Conservation (phyloP, 768 basidiomycete species). For the Collybia sordida region DNA sequence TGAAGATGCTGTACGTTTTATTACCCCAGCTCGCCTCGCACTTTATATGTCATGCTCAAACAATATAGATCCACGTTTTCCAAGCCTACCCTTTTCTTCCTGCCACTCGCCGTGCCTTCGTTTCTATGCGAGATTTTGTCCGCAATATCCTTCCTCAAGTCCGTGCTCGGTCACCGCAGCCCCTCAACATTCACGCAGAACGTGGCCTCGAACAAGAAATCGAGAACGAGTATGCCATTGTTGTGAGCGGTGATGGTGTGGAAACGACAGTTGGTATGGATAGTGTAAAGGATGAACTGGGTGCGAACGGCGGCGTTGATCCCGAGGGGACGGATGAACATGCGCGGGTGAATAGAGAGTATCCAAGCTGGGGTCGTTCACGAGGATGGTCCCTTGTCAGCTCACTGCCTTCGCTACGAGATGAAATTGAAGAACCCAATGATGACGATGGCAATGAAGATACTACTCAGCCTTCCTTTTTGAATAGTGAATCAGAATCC, state of each 20-base stretch:
- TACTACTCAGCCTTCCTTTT: slow-evolving; percentile 10
- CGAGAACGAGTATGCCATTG: slow-evolving; percentile 58
- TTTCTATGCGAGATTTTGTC: slow-evolving; percentile 71
- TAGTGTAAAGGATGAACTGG: slow-evolving; percentile 38
- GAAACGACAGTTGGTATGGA: slow-evolving; percentile 44
- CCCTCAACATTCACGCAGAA: slow-evolving; percentile 55
- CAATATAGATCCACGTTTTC: slow-evolving; percentile 79
- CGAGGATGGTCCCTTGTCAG: slow-evolving; percentile 21
- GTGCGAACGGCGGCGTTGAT: slow-evolving; percentile 12
- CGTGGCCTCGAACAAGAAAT: slow-evolving; percentile 68
- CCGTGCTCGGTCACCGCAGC: slow-evolving; percentile 48
- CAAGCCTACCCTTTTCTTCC: slow-evolving; percentile 83
- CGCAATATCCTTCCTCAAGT: slow-evolving; percentile 54
- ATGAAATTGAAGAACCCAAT: slow-evolving; percentile 21
- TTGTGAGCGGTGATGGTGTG: slow-evolving; percentile 76
- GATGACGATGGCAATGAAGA: background rate
- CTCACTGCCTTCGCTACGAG: slow-evolving; percentile 16
- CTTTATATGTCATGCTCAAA: slow-evolving; percentile 2
- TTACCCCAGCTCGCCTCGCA: background rate
- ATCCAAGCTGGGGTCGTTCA: slow-evolving; percentile 17
- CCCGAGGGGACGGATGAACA: slow-evolving; percentile 12
- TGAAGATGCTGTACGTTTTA: slow-evolving; percentile 76
- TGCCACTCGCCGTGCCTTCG: slow-evolving; percentile 62
- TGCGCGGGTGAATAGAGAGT: slow-evolving; percentile 6
- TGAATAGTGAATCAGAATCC: slow-evolving; percentile 6